Conservation (phyloP, 164 flowering plant genomes). For the Nymphaea thermarum region DNA sequence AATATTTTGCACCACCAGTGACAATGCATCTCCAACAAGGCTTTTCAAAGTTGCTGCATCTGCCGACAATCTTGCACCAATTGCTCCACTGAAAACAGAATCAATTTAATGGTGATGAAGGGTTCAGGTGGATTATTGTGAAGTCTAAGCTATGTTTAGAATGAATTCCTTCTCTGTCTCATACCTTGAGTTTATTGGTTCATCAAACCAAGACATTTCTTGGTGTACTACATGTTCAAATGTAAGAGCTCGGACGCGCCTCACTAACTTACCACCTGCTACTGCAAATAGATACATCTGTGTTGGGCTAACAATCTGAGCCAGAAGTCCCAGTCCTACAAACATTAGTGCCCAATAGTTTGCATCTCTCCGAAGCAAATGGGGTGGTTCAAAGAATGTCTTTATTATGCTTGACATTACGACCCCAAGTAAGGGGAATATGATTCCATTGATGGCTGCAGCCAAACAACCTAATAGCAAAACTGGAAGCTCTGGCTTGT, state of each 20-base stretch:
- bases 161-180: background rate
- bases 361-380: constrained; percentile 27
- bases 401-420: constrained; percentile 35
- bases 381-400: constrained; percentile 37
- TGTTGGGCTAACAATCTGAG: constrained; percentile 19
- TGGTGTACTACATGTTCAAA: constrained; percentile 54
- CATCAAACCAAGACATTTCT: constrained; percentile 69
- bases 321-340: constrained; percentile 21
- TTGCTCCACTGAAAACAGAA: constrained; percentile 23
- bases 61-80: constrained; percentile 36
- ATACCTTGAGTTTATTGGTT: constrained; percentile 55
- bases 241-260: constrained; percentile 48
- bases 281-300: constrained; percentile 51
- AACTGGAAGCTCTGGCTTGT: constrained; percentile 47
- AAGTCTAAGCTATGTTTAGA: background rate
- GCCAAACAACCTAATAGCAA: constrained; percentile 37
- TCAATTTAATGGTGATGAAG: background rate
- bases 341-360: constrained; percentile 36
- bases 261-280: constrained; percentile 53
- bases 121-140: background rate
- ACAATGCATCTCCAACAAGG: constrained; percentile 34
- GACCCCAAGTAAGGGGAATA: constrained; percentile 45
- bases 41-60: constrained; percentile 16
- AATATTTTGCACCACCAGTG: constrained; percentile 26
- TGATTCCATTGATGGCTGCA: constrained; percentile 34